phyloP scores from a whole-genome alignment of 805 yeast genomes.

The Metschnikowia orientalis region DNA sequence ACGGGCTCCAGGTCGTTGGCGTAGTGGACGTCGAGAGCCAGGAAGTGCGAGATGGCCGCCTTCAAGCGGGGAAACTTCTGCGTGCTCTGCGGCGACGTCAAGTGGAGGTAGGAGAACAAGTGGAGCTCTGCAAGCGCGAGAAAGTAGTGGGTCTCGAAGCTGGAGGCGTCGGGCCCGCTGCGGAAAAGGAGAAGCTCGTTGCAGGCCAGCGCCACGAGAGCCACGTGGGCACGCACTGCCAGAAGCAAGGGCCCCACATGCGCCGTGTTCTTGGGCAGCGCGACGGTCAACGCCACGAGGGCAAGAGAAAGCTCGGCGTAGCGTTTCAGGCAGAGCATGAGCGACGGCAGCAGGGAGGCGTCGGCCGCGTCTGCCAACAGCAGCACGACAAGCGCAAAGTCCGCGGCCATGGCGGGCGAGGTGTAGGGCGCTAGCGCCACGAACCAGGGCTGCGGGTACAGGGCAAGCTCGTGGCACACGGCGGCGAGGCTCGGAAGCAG shows the following conservation, averaged over 20 bases:
- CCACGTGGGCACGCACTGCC: conserved; percentile 6
- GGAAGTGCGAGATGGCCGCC: conserved; percentile 11
- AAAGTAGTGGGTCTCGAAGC: conserved; percentile 8
- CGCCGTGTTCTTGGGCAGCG: conserved; percentile 2
- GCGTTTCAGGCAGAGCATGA: conserved; percentile 2
- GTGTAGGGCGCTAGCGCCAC: conserved; percentile 9
- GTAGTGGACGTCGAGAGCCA: conserved; percentile 1
- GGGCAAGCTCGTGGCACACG: conserved; percentile 4
- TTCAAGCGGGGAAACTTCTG: conserved; percentile 9
- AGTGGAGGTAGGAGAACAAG: conserved; percentile 9
- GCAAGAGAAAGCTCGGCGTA: conserved; percentile 9
- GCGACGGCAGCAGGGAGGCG: neutral
- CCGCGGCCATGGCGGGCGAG: conserved; percentile 5
- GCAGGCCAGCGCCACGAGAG: conserved; percentile 8
- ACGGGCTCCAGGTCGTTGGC: conserved; percentile 1
- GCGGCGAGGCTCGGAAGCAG: conserved; percentile 5
- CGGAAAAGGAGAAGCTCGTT: conserved; percentile 4
- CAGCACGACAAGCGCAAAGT: conserved; percentile 1
- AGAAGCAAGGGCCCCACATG: conserved; percentile 3
- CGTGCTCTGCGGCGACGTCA: conserved; percentile 3
- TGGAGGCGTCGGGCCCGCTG: neutral
- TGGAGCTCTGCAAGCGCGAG: conserved; percentile 15
- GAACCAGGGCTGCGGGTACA: conserved; percentile 1
- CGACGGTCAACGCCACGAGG: conserved; percentile 7
- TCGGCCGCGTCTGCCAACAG: conserved; percentile 3